Conservation (phyloP, 148 eudicot species). For the Arbutus unedo region DNA sequence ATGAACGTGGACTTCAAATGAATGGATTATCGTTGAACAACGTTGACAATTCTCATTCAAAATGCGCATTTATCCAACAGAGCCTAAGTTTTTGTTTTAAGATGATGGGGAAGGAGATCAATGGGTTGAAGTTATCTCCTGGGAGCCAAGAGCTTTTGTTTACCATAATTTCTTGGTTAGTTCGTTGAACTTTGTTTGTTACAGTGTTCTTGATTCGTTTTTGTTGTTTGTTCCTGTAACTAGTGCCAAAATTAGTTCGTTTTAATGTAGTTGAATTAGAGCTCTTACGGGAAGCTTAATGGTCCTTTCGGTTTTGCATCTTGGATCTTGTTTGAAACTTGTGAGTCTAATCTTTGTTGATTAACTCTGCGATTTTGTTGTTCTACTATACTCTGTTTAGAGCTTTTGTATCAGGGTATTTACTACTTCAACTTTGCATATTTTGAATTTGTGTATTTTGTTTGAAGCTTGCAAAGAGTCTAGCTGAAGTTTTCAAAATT, state of each 20-base stretch:
- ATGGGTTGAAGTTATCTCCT: slow-evolving; percentile 87
- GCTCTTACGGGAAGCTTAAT: background rate
- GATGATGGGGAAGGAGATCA: slow-evolving; percentile 51
- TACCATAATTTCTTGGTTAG: slow-evolving; percentile 87
- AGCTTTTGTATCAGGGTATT: background rate
- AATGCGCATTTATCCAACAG: background rate
- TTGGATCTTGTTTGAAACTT: background rate
- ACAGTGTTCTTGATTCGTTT: background rate
- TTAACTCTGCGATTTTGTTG: background rate
- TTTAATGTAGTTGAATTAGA: background rate
- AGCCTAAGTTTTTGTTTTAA: background rate
- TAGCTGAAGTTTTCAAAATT: background rate
- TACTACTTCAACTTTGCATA: background rate
- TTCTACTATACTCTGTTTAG: background rate
- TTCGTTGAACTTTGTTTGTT: background rate
- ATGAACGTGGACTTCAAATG: background rate
- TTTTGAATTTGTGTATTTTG: background rate
- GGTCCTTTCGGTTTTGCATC: background rate
- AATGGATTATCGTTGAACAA: background rate
- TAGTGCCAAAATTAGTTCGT: background rate
- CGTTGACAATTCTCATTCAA: background rate
- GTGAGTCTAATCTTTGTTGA: background rate
- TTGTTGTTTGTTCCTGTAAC: background rate
- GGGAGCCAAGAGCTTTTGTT: slow-evolving; percentile 91
- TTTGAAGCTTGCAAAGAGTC: background rate